Conservation (phyloP, 2,329 filamentous ascomycete genomes). For the Pseudocercospora macadamiae region DNA sequence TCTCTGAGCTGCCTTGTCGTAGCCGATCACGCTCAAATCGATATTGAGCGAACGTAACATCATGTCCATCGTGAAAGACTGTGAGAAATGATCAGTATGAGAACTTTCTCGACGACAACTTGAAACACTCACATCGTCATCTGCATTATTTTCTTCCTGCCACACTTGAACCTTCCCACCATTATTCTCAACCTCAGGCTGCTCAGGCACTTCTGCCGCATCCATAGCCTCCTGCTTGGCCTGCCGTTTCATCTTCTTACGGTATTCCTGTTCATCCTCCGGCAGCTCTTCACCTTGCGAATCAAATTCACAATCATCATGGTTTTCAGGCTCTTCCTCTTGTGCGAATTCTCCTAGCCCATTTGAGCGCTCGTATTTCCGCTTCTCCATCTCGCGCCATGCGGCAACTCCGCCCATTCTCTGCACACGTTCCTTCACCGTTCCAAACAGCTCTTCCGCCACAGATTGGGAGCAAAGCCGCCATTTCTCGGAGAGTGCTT, state of each 20-base stretch:
- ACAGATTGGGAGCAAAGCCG: slow-evolving; percentile 61
- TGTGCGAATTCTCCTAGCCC: slow-evolving; percentile 37
- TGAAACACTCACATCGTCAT: slow-evolving; percentile 44
- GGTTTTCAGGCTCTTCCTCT: slow-evolving; percentile 38
- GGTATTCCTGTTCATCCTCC: slow-evolving; percentile 48
- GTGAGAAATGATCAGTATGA: slow-evolving; percentile 14
- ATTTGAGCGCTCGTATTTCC: slow-evolving; percentile 35
- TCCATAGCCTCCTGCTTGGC: slow-evolving; percentile 52
- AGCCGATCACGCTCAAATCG: slow-evolving; percentile 65
- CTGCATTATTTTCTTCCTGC: slow-evolving; percentile 38
- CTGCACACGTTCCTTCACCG: slow-evolving; percentile 62
- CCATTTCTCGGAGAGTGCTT: slow-evolving; percentile 63
- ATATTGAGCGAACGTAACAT: slow-evolving; percentile 70
- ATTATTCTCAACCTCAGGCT: slow-evolving; percentile 43
- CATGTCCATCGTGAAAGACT: slow-evolving; percentile 71
- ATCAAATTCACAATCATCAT: slow-evolving; percentile 42
- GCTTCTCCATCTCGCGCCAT: slow-evolving; percentile 47
- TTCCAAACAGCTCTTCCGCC: slow-evolving; percentile 68
- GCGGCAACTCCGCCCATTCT: slow-evolving; percentile 65
- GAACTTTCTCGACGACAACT: not conserved
- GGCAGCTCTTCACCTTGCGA: slow-evolving; percentile 38
- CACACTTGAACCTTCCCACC: slow-evolving; percentile 42
- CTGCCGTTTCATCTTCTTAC: slow-evolving; percentile 53
- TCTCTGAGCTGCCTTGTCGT: slow-evolving; percentile 58
- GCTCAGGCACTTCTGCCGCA: slow-evolving; percentile 35